These are phyloP conservation scores for Neurospora tetrasperma DNA, from an alignment of 495 filamentous ascomycete genomes.

Conservation along the genomic window DNA sequence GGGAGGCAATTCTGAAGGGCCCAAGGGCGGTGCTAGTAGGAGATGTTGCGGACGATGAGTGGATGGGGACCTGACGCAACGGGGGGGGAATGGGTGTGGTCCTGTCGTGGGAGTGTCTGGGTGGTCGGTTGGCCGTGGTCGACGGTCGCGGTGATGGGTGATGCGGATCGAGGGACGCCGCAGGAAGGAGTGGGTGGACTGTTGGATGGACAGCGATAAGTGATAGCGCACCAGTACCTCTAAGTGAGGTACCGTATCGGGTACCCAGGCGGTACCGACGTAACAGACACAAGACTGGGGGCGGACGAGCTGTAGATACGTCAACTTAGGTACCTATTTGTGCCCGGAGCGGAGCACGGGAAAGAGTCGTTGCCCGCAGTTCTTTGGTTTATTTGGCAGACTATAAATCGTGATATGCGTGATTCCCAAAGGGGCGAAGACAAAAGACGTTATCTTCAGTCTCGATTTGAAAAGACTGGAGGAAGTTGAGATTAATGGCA, in stretches of 20 bases:
- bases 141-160: constrained; percentile 3
- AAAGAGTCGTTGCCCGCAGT: neutral
- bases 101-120: constrained; percentile 2
- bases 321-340: neutral
- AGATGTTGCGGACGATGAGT: constrained; percentile 2
- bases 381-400: neutral
- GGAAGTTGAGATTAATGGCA: constrained; percentile 1
- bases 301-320: neutral
- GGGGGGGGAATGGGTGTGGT: constrained; percentile 11
- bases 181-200: constrained; percentile 1
- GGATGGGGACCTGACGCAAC: constrained; percentile 10
- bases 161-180: constrained; percentile 4
- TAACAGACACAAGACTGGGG: neutral
- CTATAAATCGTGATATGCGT: neutral
- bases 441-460: neutral
- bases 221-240: neutral
- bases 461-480: neutral
- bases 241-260: neutral
- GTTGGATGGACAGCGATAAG: neutral
- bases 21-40: neutral
- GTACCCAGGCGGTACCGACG: neutral
- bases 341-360: neutral
- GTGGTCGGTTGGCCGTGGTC: constrained; percentile 3
- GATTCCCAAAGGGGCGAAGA: neutral
- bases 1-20: neutral